Evolutionary conservation across 176 grass and related monocot species (phyloP).

Genomic region (Chloris gayana): DNA sequence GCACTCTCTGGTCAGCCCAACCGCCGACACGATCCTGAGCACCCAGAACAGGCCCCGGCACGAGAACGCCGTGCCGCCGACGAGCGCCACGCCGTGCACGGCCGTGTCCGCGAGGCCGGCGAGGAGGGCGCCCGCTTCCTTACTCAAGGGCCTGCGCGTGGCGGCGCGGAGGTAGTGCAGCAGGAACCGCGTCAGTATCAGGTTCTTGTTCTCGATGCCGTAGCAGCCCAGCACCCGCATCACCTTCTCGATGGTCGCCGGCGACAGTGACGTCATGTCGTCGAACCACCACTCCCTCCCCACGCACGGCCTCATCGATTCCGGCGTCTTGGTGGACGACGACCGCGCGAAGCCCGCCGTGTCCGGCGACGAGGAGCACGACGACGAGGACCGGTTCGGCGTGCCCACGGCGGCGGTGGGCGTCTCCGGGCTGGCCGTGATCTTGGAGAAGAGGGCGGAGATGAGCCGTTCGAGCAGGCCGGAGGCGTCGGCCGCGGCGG

Average conservation of each 20-base stretch:
- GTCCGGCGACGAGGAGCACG: slow-evolving; percentile 76
- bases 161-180: slow-evolving; percentile 77
- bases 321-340: slow-evolving; percentile 69
- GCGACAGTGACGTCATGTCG: slow-evolving; percentile 65
- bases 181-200: slow-evolving; percentile 77
- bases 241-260: slow-evolving; percentile 63
- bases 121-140: not conserved
- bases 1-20: slow-evolving; percentile 80
- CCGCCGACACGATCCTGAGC: slow-evolving; percentile 57
- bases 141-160: slow-evolving; percentile 26
- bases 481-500: slow-evolving; percentile 38
- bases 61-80: slow-evolving; percentile 66
- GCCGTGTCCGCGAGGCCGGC: slow-evolving; percentile 82
- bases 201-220: slow-evolving; percentile 85
- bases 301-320: slow-evolving; percentile 59
- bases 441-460: slow-evolving; percentile 70
- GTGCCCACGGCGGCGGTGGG: slow-evolving; percentile 30
- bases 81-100: slow-evolving; percentile 77
- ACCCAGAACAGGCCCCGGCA: slow-evolving; percentile 89
- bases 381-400: slow-evolving; percentile 54
- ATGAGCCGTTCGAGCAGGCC: slow-evolving; percentile 65
- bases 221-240: slow-evolving; percentile 75
- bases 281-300: slow-evolving; percentile 92
- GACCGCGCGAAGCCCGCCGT: slow-evolving; percentile 47
- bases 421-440: slow-evolving; percentile 53